Evolutionary conservation across 805 yeast genomes (phyloP), one percentile per base, ranked within the genome.

Genomic region (Candida hispaniensis): DNA sequence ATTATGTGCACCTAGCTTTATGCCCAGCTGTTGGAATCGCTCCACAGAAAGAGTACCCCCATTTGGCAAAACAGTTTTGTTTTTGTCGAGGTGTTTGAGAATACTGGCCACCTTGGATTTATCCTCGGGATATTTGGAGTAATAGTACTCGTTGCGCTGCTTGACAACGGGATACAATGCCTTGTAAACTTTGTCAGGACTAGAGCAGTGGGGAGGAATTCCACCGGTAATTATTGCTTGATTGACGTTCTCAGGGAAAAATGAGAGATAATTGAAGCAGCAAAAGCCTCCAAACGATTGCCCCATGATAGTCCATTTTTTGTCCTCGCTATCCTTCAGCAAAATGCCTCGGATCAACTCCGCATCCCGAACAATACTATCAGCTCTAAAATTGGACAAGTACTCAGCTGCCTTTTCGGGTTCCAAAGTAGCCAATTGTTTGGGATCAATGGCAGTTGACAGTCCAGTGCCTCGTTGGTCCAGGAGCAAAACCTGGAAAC

Each of bases 381-480:
- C 74, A 3, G 74, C 75, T 27, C 77, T 51, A 49, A 70, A 72
- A 38, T 62, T 50, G 20, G 58, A 39, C 7, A 72, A 39, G 42
- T 58, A 69, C 5, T 56, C 47, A 16, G 70, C 47, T 39, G 64
- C 68, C 2, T 41, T 45, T 4, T 51, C 51, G 6, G 50, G 39
- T 23, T 26, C 17, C 26, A 15, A 16, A 20, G 38, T 26, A 2
- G 30, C 38, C 16, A 46, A 16, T 16, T 44, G 42, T 3, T 21
- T 47, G 2, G 53, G 47, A 28, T 67, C 69, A 12, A 73, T 47
- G 1, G 71, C 64, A 3, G 66, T 54, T 29, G 73, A 65, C 15
- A 66, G 49, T 0, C 78, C 79, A 1, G 78, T 72, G n/a, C 78
- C 79, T 46, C 78, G 51, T 47, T 72, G 78, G 52, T 72, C 79